phyloP scores from a whole-genome alignment of 768 basidiomycete species.

The Phlebiopsis gigantea region DNA sequence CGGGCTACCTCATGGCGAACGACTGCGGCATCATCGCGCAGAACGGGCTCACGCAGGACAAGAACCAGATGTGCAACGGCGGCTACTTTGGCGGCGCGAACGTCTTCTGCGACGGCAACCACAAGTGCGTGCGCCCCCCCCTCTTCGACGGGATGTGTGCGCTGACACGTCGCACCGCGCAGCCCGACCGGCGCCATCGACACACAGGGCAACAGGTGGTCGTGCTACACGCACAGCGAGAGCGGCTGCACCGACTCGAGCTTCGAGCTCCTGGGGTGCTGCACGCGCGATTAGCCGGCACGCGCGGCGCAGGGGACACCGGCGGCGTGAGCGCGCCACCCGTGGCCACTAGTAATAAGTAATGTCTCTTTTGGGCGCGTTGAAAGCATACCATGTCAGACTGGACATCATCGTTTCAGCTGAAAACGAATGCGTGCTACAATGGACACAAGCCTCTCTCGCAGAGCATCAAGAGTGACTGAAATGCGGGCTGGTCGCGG shows the following conservation, averaged over 20 bases:
- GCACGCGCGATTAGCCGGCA: not conserved
- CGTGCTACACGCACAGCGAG: not conserved
- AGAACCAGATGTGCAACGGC: conserved; percentile 6
- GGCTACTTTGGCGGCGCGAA: conserved; percentile 3
- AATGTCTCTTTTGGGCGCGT: no score
- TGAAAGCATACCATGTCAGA: no score
- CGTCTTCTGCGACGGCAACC: conserved; percentile 6
- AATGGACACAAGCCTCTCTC: no score
- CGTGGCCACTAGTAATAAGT: no score
- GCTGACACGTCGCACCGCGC: not conserved
- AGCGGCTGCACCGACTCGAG: not conserved
- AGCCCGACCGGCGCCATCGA: conserved; percentile 1
- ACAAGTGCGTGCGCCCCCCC: not conserved
- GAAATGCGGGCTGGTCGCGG: no score
- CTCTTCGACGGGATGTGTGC: no score
- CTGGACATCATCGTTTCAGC: no score
- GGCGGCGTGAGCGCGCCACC: no score
- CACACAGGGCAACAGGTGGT: not conserved
- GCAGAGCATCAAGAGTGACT: no score
- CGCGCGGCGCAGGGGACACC: no score
- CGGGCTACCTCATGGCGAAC: conserved; percentile 7
- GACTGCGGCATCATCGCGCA: not conserved
- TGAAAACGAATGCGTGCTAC: no score
- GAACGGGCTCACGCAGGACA: conserved; percentile 5
- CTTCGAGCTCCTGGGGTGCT: conserved; percentile 1